These are phyloP conservation scores for Tuber melanosporum DNA, from an alignment of 495 filamentous ascomycete species.

Conservation along the genomic window DNA sequence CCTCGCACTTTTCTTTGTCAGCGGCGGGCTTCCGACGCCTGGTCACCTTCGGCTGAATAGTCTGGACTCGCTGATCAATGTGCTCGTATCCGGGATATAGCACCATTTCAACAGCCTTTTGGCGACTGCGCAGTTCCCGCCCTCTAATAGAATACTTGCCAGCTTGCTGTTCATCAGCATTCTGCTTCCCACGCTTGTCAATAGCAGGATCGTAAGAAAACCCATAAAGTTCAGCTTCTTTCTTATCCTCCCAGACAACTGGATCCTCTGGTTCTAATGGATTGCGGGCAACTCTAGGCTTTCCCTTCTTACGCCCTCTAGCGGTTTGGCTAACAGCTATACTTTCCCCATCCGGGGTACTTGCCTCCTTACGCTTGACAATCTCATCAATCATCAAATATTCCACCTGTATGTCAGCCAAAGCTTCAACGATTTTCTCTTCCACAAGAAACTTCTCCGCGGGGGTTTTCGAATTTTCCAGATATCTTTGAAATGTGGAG, in stretches of 20 bases:
- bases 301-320: slow-evolving; percentile 21
- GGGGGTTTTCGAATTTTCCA: slow-evolving; percentile 23
- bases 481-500: slow-evolving; percentile 28
- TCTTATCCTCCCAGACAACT: slow-evolving; percentile 38
- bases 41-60: slow-evolving; percentile 31
- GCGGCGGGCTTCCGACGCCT: slow-evolving; percentile 30
- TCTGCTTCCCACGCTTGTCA: slow-evolving; percentile 37
- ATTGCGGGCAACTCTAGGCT: slow-evolving; percentile 22
- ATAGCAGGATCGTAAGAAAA: slow-evolving; percentile 37
- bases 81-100: slow-evolving; percentile 33
- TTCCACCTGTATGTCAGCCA: slow-evolving; percentile 33
- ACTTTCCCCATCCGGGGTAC: slow-evolving; percentile 20
- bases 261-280: slow-evolving; percentile 35
- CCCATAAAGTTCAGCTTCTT: slow-evolving; percentile 39
- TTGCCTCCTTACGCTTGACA: slow-evolving; percentile 26
- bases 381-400: slow-evolving; percentile 32
- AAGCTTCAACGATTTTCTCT: slow-evolving; percentile 35
- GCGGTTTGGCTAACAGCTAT: slow-evolving; percentile 9
- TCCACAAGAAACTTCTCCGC: slow-evolving; percentile 31
- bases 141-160: slow-evolving; percentile 38
- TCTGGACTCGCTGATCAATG: slow-evolving; percentile 30
- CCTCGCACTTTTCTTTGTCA: slow-evolving; percentile 32
- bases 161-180: slow-evolving; percentile 35
- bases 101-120: slow-evolving; percentile 31
- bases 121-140: slow-evolving; percentile 31